Evolutionary conservation across 1,284 basidiomycete species (phyloP).

Genomic region (Rhodotorula sp.): DNA sequence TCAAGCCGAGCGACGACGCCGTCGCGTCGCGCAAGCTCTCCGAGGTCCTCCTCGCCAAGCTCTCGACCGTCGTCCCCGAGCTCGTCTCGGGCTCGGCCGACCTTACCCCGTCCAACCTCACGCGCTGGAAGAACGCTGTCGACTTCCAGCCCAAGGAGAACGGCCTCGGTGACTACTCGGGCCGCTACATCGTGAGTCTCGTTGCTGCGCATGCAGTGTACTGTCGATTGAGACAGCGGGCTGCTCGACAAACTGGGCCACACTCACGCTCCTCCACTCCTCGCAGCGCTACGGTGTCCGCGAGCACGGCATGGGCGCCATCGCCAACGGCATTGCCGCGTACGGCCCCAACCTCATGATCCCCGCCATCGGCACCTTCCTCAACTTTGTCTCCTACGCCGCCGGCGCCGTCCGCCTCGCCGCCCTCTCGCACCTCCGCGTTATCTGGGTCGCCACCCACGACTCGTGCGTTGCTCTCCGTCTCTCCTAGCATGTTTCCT

Average conservation of each 20-base stretch:
- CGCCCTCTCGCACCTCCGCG: slow-evolving; percentile 83
- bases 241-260: neutral
- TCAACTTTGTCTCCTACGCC: slow-evolving; percentile 88
- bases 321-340: slow-evolving; percentile 61
- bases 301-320: slow-evolving; percentile 95
- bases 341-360: slow-evolving; percentile 46
- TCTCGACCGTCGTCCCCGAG: slow-evolving; percentile 76
- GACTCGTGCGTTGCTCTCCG: slow-evolving; percentile 43
- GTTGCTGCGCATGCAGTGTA: too few species aligned
- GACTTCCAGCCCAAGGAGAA: slow-evolving; percentile 93
- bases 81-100: slow-evolving; percentile 47
- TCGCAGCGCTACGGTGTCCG: slow-evolving; percentile 77
- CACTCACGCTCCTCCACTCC: neutral
- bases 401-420: slow-evolving; percentile 88
- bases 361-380: slow-evolving; percentile 49
- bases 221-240: neutral
- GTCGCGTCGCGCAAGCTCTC: slow-evolving; percentile 91
- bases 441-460: slow-evolving; percentile 83
- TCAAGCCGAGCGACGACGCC: slow-evolving; percentile 76
- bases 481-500: slow-evolving; percentile 40
- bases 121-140: slow-evolving; percentile 71
- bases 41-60: slow-evolving; percentile 79
- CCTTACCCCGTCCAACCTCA: slow-evolving; percentile 51
- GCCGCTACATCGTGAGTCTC: slow-evolving; percentile 74
- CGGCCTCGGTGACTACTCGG: slow-evolving; percentile 77